Conservation (phyloP, 2,329 filamentous ascomycete genomes). For the Aureobasidium sp. region DNA sequence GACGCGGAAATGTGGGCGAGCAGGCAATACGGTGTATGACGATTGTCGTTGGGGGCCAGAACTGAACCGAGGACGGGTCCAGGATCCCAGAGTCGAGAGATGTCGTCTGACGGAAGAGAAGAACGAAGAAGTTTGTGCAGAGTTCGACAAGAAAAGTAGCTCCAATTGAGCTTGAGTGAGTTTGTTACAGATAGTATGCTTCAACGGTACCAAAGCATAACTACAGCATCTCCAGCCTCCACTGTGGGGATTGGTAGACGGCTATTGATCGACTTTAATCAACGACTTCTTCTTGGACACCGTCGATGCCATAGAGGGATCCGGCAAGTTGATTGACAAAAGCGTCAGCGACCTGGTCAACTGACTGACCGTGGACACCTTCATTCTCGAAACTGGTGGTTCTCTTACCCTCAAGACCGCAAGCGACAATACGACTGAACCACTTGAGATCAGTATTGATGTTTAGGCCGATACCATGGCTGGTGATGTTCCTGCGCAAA, state of each 20-base stretch:
- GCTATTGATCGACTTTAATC: neutral
- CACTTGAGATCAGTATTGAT: conserved; percentile 57
- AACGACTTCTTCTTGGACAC: conserved; percentile 17
- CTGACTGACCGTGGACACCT: conserved; percentile 30
- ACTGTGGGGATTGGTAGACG: neutral
- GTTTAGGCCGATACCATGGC: conserved; percentile 78
- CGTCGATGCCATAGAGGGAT: conserved; percentile 23
- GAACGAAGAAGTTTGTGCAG: neutral
- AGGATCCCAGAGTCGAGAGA: neutral
- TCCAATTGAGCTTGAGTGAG: neutral
- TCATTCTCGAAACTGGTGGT: conserved; percentile 67
- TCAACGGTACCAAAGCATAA: neutral
- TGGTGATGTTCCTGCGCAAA: conserved; percentile 72
- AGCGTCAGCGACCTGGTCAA: conserved; percentile 32
- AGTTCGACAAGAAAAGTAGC: neutral
- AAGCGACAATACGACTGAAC: conserved; percentile 76
- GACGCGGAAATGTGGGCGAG: neutral
- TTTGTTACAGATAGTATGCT: conserved; percentile 10
- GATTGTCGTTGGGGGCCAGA: neutral
- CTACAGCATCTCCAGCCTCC: no score
- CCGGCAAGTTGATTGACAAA: conserved; percentile 37
- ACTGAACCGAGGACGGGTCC: neutral
- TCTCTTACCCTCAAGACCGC: conserved; percentile 71
- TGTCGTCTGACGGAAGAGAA: neutral
- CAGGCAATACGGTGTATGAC: neutral